Evolutionary conservation across 1,284 basidiomycete species (phyloP), one percentile per base, ranked within the genome.

Genomic region (Lentinus polychrous): DNA sequence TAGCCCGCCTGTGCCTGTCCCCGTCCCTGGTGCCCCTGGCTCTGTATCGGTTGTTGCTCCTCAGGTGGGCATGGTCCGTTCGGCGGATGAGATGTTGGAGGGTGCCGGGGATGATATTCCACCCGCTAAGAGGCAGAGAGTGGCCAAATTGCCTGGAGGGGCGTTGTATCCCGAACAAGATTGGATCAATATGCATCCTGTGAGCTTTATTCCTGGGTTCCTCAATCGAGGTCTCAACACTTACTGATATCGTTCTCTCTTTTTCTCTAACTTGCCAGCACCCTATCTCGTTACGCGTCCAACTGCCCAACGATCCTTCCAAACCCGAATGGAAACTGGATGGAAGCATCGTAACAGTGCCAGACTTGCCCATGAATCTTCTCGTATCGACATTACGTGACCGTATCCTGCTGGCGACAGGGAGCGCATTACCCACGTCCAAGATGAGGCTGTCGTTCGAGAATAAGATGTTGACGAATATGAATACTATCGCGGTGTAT

Each of bases 251-350:
- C 41, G 17, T 46, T 34, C 43, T 12, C 31, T 35, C 22, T 36
- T 41, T 27, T 47, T 36, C 17, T n/a, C 43, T 45, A 40, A 5
- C n/a, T 27, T 53, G 53, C 3, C 54, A 85, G 81, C 84, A 93
- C 56, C 86, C 93, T 8, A 90, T 96, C 58, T 83, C 85, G 10
- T 73, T 97, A 24, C 74, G 76, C 35, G 75, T 96, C 4, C 90
- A 94, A 63, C 73, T 97, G 50, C 92, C 94, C 1, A 72, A 69
- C 46, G 85, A 93, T 60, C 67, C 82, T 1, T 80, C 84, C 33
- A 91, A 88, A 65, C 84, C 92, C 0, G 92, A 94, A 66, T 94
- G 88, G 90, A 92, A 93, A 60, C 75, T 96, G 49, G 82, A 95
- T 59, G 94, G 94, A 0, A 74, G 73, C 45, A 69, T 83, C 35